phyloP scores from a whole-genome alignment of 129 eudicot genomes.

The Erigeron canadensis region DNA sequence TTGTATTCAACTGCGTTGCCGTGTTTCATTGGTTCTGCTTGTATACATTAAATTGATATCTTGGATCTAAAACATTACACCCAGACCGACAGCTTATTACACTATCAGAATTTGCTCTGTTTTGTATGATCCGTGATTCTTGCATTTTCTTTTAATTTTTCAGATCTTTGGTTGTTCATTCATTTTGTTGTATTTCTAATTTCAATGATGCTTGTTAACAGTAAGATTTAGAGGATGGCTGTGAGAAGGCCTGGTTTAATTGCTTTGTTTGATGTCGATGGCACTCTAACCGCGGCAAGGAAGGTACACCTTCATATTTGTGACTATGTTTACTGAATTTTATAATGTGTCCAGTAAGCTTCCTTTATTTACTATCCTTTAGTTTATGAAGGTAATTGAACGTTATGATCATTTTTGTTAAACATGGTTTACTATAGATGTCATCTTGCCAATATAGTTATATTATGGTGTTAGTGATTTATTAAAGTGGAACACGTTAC shows the following conservation, averaged over 20 bases:
- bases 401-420: background rate
- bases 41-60: conserved; percentile 16
- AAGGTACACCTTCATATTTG: conserved; percentile 48
- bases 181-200: conserved; percentile 11
- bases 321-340: background rate
- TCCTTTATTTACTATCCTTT: background rate
- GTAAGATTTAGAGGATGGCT: conserved; percentile 49
- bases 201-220: conserved; percentile 20
- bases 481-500: background rate
- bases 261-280: conserved; percentile 95
- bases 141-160: conserved; percentile 13
- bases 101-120: background rate
- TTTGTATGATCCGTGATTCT: conserved; percentile 2
- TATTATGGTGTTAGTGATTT: conserved; percentile 13
- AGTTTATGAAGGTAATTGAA: conserved; percentile 6
- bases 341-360: conserved; percentile 7
- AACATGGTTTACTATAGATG: background rate
- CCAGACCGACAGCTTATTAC: conserved; percentile 15
- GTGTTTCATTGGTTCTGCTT: conserved; percentile 15
- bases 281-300: conserved; percentile 85
- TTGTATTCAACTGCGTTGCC: conserved; percentile 20
- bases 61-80: conserved; percentile 21
- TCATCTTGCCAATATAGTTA: background rate
- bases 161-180: conserved; percentile 14
- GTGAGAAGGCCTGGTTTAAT: conserved; percentile 67